Evolutionary conservation across 495 filamentous ascomycete species (phyloP).

Genomic region (Penicilliopsis zonata): DNA sequence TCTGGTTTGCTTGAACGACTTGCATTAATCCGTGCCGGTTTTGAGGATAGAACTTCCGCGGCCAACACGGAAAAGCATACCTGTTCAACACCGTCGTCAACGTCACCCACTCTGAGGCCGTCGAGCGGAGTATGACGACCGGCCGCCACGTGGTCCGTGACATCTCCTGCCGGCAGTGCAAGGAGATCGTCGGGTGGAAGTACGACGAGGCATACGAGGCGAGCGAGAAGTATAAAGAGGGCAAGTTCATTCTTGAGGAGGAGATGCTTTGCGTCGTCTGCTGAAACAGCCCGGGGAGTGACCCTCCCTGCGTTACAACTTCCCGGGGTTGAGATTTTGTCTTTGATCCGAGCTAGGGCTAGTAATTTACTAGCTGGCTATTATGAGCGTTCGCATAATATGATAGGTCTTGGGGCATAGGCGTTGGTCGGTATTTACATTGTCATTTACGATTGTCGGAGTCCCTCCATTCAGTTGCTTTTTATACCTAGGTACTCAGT

Average conservation of each 20-base stretch:
- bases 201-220: conserved; percentile 94
- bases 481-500: too few species aligned
- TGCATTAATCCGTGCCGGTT: conserved; percentile 5
- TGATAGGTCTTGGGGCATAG: too few species aligned
- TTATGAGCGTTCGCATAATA: too few species aligned
- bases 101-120: conserved; percentile 62
- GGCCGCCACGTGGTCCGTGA: conserved; percentile 89
- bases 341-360: too few species aligned
- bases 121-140: conserved; percentile 98
- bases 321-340: too few species aligned
- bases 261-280: conserved; percentile 75
- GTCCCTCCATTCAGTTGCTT: too few species aligned
- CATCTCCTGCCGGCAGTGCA: conserved; percentile 81
- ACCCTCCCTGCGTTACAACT: too few species aligned
- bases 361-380: too few species aligned
- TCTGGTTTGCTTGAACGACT: conserved; percentile 2
- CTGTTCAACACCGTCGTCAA: conserved; percentile 95
- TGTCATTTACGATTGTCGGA: too few species aligned
- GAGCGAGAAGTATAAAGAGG: conserved; percentile 96
- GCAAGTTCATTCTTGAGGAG: conserved; percentile 92
- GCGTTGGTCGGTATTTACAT: too few species aligned
- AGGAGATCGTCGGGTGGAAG: conserved; percentile 91
- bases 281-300: too few species aligned
- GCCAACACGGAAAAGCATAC: conserved; percentile 96
- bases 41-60: conserved; percentile 79